Evolutionary conservation across 2,329 filamentous ascomycete genomes (phyloP).

Genomic region (Penicillium paneum): DNA sequence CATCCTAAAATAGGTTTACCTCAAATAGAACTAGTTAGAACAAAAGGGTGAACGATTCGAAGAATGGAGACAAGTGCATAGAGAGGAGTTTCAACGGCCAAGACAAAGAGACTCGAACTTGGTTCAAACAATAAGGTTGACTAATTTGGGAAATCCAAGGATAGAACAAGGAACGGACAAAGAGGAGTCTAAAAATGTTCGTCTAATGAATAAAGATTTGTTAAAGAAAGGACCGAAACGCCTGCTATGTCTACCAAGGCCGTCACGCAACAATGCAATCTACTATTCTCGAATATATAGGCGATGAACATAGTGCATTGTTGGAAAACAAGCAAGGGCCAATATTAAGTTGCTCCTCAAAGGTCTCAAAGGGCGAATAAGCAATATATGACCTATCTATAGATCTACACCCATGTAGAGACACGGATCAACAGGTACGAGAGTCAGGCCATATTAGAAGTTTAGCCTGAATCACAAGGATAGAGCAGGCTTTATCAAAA

Average conservation of each 20-base stretch:
- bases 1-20: not conserved
- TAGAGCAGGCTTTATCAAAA: not conserved
- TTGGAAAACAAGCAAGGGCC: not conserved
- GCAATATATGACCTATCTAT: not conserved
- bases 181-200: not conserved
- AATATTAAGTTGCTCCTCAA: not conserved
- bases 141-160: not conserved
- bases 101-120: not conserved
- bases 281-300: not conserved
- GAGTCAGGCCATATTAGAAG: not conserved
- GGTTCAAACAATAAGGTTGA: not conserved
- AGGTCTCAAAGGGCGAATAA: not conserved
- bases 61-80: not conserved
- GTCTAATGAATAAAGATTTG: not conserved
- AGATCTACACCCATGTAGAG: not conserved
- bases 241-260: not conserved
- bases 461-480: not conserved
- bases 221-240: not conserved
- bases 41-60: not conserved
- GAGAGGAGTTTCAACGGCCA: not conserved
- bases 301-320: not conserved
- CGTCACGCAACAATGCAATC: not conserved
- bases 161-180: not conserved
- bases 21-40: not conserved
- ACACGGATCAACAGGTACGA: not conserved